Evolutionary conservation across 495 filamentous ascomycete genomes (phyloP).

Genomic region (Pyronema domesticum): DNA sequence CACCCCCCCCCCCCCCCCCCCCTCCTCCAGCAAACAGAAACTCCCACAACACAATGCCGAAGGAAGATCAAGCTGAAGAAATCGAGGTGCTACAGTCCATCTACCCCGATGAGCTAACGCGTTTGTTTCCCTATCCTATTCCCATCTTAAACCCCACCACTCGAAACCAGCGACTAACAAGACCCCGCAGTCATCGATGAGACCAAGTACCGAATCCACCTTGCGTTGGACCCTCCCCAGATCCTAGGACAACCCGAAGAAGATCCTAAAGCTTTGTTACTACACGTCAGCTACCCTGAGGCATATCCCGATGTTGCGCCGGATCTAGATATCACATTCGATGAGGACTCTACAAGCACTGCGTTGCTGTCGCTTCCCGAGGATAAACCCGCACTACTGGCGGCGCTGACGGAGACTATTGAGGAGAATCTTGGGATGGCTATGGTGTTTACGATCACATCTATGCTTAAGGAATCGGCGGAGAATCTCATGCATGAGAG

Average conservation of each 20-base stretch:
- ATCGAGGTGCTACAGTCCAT: constrained; percentile 95
- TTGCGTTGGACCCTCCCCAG: constrained; percentile 48
- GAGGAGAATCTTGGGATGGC: constrained; percentile 88
- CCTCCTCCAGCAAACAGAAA: not conserved
- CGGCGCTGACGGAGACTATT: constrained; percentile 48
- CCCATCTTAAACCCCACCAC: constrained; percentile 2
- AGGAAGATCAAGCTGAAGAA: constrained; percentile 88
- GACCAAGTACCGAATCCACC: constrained; percentile 64
- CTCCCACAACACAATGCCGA: constrained; percentile 42
- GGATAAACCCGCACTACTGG: constrained; percentile 56
- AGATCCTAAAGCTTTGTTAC: constrained; percentile 31
- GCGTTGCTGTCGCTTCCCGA: constrained; percentile 36
- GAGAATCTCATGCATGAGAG: constrained; percentile 63
- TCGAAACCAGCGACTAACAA: constrained; percentile 10
- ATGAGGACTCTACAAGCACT: constrained; percentile 27
- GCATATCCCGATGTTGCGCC: constrained; percentile 78
- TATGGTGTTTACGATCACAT: constrained; percentile 91
- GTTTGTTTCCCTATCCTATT: constrained; percentile 29
- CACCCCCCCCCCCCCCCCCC: not conserved
- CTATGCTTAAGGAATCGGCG: constrained; percentile 68
- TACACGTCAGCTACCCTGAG: constrained; percentile 71
- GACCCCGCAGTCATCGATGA: constrained; percentile 58
- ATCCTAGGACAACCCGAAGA: constrained; percentile 34
- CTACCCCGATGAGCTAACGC: constrained; percentile 92
- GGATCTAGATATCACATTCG: constrained; percentile 50